Percentiles rank a stretch among this genome's conserved stretches.
These are phyloP conservation scores for Kluyveromyces nonfermentans DNA, from an alignment of 805 yeast species.

Conservation along the genomic window DNA sequence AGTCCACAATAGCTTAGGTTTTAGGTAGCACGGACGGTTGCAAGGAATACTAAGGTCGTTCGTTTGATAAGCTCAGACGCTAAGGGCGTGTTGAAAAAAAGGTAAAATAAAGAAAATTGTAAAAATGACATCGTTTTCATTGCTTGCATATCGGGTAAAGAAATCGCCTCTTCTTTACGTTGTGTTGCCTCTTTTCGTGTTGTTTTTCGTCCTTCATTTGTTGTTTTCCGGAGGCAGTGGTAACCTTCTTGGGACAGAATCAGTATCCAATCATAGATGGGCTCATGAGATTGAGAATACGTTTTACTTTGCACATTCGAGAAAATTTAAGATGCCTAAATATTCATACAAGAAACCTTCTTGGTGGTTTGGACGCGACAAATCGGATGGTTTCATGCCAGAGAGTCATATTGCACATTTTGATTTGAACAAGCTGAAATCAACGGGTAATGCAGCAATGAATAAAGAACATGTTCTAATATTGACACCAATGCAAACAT, in stretches of 20 bases:
- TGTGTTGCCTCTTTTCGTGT: slow-evolving; percentile 16
- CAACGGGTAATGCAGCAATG: slow-evolving; percentile 61
- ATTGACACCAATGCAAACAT: slow-evolving; percentile 83
- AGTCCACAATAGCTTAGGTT: no score
- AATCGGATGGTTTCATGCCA: slow-evolving; percentile 48
- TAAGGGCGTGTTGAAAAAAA: not conserved
- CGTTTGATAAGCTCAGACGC: not conserved
- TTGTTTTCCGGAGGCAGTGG: slow-evolving; percentile 16
- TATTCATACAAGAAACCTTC: slow-evolving; percentile 36
- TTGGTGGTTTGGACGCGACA: slow-evolving; percentile 38
- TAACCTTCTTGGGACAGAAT: slow-evolving; percentile 18
- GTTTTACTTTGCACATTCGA: slow-evolving; percentile 28
- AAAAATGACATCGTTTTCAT: slow-evolving; percentile 11
- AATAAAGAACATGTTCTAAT: slow-evolving; percentile 79
- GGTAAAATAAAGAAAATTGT: no score
- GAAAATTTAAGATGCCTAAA: slow-evolving; percentile 31
- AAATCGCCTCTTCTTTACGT: slow-evolving; percentile 20
- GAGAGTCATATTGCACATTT: slow-evolving; percentile 73
- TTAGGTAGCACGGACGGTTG: not conserved
- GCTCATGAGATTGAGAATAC: slow-evolving; percentile 29
- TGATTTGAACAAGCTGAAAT: slow-evolving; percentile 69
- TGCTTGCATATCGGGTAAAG: slow-evolving; percentile 20
- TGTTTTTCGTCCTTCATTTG: slow-evolving; percentile 16
- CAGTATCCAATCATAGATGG: slow-evolving; percentile 27
- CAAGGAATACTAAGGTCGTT: not conserved